These are phyloP conservation scores for Blastobotrys capitulatus DNA, from an alignment of 1,139 yeast species.

Conservation along the genomic window DNA sequence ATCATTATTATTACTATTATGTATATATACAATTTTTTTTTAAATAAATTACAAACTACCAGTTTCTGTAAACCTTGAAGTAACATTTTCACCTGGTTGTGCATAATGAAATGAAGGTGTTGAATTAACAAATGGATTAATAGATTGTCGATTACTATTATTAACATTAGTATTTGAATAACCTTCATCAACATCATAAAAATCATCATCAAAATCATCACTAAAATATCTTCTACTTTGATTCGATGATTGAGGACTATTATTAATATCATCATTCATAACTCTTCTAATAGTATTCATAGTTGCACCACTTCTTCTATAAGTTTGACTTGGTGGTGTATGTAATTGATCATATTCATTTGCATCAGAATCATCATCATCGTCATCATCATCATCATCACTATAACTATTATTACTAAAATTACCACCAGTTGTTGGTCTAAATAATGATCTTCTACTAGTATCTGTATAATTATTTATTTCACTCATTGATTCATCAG, in stretches of 20 bases:
- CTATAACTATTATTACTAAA: not conserved
- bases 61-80: conserved; percentile 22
- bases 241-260: not conserved
- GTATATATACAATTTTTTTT: not conserved
- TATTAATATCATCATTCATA: not conserved
- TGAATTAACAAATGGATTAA: not conserved
- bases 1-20: not conserved
- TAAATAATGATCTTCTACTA: not conserved
- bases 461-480: not conserved
- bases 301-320: not conserved
- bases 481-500: conserved; percentile 3
- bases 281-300: not conserved
- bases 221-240: not conserved
- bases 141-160: not conserved
- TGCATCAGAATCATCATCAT: not conserved
- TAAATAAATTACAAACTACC: conserved; percentile 19
- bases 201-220: not conserved
- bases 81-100: conserved; percentile 7
- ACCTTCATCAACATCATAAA: not conserved
- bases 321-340: not conserved
- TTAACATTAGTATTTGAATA: not conserved
- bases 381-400: not conserved
- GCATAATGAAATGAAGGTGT: conserved; percentile 2
- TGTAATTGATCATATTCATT: not conserved
- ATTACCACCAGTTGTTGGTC: not conserved